Conservation (phyloP, 257 asterid genomes). For the Capsicum chinense region DNA sequence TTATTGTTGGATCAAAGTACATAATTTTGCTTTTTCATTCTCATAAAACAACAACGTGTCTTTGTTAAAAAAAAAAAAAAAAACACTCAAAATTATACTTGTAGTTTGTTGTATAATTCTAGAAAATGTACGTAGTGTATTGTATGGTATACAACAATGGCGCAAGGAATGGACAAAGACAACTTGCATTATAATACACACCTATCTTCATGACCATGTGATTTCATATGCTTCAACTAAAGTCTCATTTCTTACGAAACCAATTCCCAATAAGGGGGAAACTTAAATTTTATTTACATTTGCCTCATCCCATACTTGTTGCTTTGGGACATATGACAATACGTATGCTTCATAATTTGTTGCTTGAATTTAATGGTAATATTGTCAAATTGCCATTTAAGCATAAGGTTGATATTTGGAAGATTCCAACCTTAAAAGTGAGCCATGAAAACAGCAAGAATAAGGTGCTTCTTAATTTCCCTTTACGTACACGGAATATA, state of each 20-base stretch:
- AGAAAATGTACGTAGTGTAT: not conserved
- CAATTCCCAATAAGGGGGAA: conserved; percentile 1
- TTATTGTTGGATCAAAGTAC: not conserved
- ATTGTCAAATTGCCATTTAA: not conserved
- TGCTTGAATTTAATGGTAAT: not conserved
- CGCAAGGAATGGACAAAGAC: not conserved
- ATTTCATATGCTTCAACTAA: not conserved
- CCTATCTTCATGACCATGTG: conserved; percentile 6
- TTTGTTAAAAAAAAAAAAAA: no score
- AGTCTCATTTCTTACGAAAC: not conserved
- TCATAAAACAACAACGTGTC: no score
- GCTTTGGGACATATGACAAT: not conserved
- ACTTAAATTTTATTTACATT: not conserved
- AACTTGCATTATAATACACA: conserved; percentile 16
- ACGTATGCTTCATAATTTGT: not conserved
- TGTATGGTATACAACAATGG: not conserved
- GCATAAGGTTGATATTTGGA: not conserved
- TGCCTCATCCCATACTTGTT: not conserved
- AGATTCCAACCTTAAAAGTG: conserved; percentile 24
- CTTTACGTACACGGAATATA: conserved; percentile 27
- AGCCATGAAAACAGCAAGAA: conserved; percentile 15
- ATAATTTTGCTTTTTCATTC: no score
- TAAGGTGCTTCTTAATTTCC: not conserved
- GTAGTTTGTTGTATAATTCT: not conserved
- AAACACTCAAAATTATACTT: not conserved